A percentile compares a stretch with the other conserved stretches of the same genome.
phyloP scores from a whole-genome alignment of 352 stramenopile genomes.

The Pythium insidiosum region DNA sequence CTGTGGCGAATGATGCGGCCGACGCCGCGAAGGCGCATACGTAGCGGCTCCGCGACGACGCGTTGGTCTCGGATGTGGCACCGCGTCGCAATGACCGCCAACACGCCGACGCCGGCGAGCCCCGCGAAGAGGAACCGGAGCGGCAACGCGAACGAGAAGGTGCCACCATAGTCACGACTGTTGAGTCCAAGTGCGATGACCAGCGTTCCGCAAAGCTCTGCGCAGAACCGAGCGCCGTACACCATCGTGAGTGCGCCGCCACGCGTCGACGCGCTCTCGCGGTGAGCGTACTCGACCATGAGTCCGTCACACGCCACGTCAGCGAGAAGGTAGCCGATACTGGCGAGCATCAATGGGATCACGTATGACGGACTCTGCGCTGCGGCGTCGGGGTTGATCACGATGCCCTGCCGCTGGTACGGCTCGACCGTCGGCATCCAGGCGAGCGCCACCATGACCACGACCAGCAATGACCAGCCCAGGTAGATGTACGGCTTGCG shows the following conservation, averaged over 20 bases:
- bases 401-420: constrained; percentile 10
- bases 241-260: constrained; percentile 41
- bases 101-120: constrained; percentile 20
- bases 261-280: constrained; percentile 29
- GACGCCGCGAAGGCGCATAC: constrained; percentile 34
- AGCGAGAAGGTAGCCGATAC: constrained; percentile 49
- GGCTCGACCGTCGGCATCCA: constrained; percentile 17
- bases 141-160: constrained; percentile 37
- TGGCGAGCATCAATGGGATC: constrained; percentile 37
- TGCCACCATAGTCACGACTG: constrained; percentile 35
- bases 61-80: constrained; percentile 36
- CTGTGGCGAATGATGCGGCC: constrained; percentile 49
- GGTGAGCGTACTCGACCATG: constrained; percentile 73
- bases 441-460: constrained; percentile 29
- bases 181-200: constrained; percentile 55
- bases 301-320: constrained; percentile 70
- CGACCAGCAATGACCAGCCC: constrained; percentile 34
- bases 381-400: constrained; percentile 13
- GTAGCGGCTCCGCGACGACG: constrained; percentile 13
- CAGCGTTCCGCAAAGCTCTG: constrained; percentile 43
- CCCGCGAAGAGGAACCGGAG: constrained; percentile 29
- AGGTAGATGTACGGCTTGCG: constrained; percentile 66
- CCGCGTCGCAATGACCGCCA: constrained; percentile 24
- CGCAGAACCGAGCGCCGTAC: constrained; percentile 48
- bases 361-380: constrained; percentile 20